Base-by-base conservation (phyloP, 495 filamentous ascomycete species). In the Glonium stellatum region DNA sequence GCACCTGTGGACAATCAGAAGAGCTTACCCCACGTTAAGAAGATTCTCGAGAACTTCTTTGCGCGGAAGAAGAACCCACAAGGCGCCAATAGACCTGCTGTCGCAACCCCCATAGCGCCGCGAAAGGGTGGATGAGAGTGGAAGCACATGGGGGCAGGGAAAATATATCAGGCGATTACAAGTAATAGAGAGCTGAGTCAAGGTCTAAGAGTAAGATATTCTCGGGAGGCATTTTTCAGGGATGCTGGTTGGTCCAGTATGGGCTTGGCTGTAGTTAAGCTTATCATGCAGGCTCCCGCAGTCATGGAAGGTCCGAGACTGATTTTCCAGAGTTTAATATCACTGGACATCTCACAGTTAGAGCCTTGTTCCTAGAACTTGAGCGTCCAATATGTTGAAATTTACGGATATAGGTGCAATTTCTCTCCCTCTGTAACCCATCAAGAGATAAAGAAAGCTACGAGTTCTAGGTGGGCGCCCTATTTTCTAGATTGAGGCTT, bases 1-100 rank as follows among this genome's bases (percentile, higher is more conserved):
- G 72, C 78, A 68, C 75, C 54, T 72, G 77, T 63, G 75, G 78
- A 66, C 73, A 79, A 68, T 73, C 74, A 56, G 71, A 77, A 67
- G 78, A 63, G 78, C 41, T 70, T 87, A 41, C 71, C 67, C 39
- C 77, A 82, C 59, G 82, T 88, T 27, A 81, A 80, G 71, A 87
- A 85, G 69, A 82, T 86, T 72, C 82, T 88, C 62, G 71, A 73
- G 57, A 66, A 59, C 44, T 65, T 46, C 48, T 67, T 57, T 48
- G 60, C 67, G 55, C 63, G 62, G 48, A 66, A 66, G 63, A 72
- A 75, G 64, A 51, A 60, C 39, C 47, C 58, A 5, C 37, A 67
- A 54, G 57, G 8, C 9, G 42, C 21, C 35, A 61, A 61, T 50
- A 57, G 66, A 15, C 57, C 59, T 5, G 51, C 64, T 4, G 67